Base-by-base conservation (phyloP, 163 green algal species). In the Chloroidium sp. region DNA sequence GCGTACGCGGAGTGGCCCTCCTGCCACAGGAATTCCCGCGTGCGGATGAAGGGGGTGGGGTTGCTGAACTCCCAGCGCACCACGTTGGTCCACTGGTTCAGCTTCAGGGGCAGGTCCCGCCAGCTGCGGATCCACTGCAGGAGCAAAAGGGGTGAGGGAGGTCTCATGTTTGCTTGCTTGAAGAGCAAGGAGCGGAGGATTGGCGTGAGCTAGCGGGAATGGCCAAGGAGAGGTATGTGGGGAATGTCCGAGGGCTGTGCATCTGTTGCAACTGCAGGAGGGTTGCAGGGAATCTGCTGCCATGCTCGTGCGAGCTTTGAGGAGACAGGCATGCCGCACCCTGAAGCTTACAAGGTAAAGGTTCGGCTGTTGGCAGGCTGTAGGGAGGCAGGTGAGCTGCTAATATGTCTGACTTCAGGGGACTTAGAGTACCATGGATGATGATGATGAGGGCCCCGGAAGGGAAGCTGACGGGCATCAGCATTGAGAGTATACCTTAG, bases 61-160 rank as follows among this genome's bases (percentile, higher is more conserved):
- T 99, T 93, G 88, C 98, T 99, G 92, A 99, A 99, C 91, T 99
- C 96, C 96, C 97, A 99, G 59, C 96, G 92, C 85, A 99, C 95
- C 75, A 99, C 95, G 86, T 98, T 98, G 85, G 94, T 98, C 95
- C 95, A 98, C 90, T 99, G 96, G 89, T 99, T 99, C 3, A 99
- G 89, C 60, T 92, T 91, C 83, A 99, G 86, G 1, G 96, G 96
- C 85, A 99, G 90, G 89, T 99, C 96, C 79, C 96, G 89, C 90
- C 98, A 95, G 80, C 84, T 94, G 68, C 93, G 92, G 82, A 99
- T 98, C 96, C 96, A 99, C 81, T 98, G 91, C 75, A 67, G 8
- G 2, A 3, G 62, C 77, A 62, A 36, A 36, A 36, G 36, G 36
- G 36, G 10, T 74, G 67, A 12, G 67, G 10, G 8, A n/a, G 67